A percentile compares a stretch with the other conserved stretches of the same genome.
phyloP scores from a whole-genome alignment of 495 filamentous ascomycete genomes.

The Penicillium dipodomyicola region DNA sequence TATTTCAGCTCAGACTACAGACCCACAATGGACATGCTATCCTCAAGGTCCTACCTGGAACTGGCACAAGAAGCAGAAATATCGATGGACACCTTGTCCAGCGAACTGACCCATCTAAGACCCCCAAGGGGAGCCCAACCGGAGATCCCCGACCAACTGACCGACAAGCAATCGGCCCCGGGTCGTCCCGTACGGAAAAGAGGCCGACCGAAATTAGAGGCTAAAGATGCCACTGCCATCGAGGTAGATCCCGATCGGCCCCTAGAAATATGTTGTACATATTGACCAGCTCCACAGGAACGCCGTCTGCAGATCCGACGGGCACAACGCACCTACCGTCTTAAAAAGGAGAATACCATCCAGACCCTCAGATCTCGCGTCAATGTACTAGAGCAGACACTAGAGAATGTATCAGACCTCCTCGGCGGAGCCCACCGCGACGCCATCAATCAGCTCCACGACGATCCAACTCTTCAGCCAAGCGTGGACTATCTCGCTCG shows the following conservation, averaged over 20 bases:
- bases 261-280: not conserved
- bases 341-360: slow-evolving; percentile 81
- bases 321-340: slow-evolving; percentile 80
- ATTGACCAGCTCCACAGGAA: slow-evolving; percentile 23
- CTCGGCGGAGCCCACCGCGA: slow-evolving; percentile 38
- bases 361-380: slow-evolving; percentile 66
- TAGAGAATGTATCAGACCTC: slow-evolving; percentile 68
- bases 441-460: not conserved
- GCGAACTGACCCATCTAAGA: not conserved
- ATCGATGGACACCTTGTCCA: not conserved
- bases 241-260: slow-evolving; percentile 17
- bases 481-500: slow-evolving; percentile 10
- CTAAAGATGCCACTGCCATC: slow-evolving; percentile 27
- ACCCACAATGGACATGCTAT: slow-evolving; percentile 11
- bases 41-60: slow-evolving; percentile 24
- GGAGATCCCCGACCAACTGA: slow-evolving; percentile 18
- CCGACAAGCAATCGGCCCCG: slow-evolving; percentile 3
- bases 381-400: slow-evolving; percentile 60
- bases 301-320: slow-evolving; percentile 83
- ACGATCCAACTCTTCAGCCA: not conserved
- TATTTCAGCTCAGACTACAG: not conserved
- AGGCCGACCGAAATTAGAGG: slow-evolving; percentile 26
- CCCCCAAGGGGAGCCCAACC: slow-evolving; percentile 4
- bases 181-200: slow-evolving; percentile 27
- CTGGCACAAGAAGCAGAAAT: not conserved